Percentiles rank a stretch among this genome's conserved stretches.
phyloP scores from a whole-genome alignment of 2,329 filamentous ascomycete species.

The Colletotrichum coccodes region DNA sequence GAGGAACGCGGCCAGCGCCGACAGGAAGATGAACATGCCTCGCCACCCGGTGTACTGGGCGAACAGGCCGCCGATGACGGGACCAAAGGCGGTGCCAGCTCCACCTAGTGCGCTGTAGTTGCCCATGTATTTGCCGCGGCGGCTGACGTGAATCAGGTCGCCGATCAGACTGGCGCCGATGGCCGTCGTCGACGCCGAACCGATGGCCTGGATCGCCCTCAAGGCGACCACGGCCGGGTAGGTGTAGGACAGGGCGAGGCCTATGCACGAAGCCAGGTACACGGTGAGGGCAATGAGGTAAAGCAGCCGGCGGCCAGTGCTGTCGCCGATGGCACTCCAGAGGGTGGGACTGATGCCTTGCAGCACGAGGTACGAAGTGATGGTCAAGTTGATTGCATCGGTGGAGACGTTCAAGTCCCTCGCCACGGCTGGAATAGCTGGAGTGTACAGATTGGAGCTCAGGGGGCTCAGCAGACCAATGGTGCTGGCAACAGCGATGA shows the following conservation, averaged over 20 bases:
- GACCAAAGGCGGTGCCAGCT: background rate
- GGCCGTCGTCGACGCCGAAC: background rate
- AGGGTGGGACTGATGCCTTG: slow-evolving; percentile 55
- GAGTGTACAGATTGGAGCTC: slow-evolving; percentile 41
- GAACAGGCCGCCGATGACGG: background rate
- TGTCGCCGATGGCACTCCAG: slow-evolving; percentile 53
- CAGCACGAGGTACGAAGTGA: slow-evolving; percentile 54
- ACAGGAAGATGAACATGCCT: slow-evolving; percentile 1
- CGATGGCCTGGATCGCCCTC: background rate
- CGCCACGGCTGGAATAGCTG: slow-evolving; percentile 37
- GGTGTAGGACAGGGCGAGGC: slow-evolving; percentile 4
- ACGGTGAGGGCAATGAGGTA: slow-evolving; percentile 4
- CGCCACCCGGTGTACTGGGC: slow-evolving; percentile 1
- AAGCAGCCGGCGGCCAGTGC: slow-evolving; percentile 1
- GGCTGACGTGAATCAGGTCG: background rate
- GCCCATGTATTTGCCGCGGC: slow-evolving; percentile 8
- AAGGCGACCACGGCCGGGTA: background rate
- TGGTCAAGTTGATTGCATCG: slow-evolving; percentile 46
- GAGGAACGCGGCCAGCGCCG: background rate
- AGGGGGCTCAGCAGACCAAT: slow-evolving; percentile 29
- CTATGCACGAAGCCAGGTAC: slow-evolving; percentile 2
- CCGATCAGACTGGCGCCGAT: background rate
- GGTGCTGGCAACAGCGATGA: slow-evolving; percentile 36
- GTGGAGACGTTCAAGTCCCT: slow-evolving; percentile 36
- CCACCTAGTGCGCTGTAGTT: background rate